Conservation (phyloP, 1,139 yeast genomes). For the Yamadazyma spencermartinsiae region DNA sequence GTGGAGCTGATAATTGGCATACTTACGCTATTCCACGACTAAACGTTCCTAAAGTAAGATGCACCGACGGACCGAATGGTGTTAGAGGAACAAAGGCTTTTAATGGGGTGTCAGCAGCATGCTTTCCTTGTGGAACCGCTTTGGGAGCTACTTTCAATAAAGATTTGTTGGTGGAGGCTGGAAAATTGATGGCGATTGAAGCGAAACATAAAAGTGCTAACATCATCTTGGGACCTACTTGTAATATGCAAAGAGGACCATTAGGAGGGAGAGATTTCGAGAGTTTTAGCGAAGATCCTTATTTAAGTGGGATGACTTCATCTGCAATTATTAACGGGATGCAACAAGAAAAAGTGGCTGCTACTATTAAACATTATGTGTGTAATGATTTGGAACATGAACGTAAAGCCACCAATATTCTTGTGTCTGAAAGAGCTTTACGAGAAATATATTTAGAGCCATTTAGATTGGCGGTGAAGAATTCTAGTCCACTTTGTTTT, state of each 20-base stretch:
- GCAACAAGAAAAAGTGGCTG: constrained; percentile 41
- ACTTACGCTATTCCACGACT: constrained; percentile 48
- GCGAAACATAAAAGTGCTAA: constrained; percentile 34
- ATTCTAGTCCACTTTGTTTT: constrained; percentile 36
- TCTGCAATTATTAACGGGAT: constrained; percentile 30
- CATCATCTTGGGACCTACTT: constrained; percentile 37
- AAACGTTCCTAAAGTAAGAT: constrained; percentile 31
- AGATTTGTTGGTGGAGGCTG: constrained; percentile 26
- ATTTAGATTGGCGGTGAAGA: constrained; percentile 56
- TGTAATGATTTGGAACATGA: constrained; percentile 64
- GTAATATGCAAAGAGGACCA: constrained; percentile 34
- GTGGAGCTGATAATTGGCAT: constrained; percentile 59
- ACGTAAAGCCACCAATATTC: constrained; percentile 48
- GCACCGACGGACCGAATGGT: constrained; percentile 39
- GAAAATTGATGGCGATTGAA: constrained; percentile 33
- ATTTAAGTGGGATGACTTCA: constrained; percentile 32
- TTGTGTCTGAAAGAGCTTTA: constrained; percentile 56
- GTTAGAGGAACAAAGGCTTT: constrained; percentile 33
- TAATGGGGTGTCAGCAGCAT: constrained; percentile 31
- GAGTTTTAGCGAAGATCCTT: constrained; percentile 36
- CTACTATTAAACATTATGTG: constrained; percentile 60
- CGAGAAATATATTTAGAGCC: constrained; percentile 64
- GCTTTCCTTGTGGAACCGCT: constrained; percentile 40
- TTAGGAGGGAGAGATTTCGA: constrained; percentile 40
- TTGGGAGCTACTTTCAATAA: constrained; percentile 44